Base-by-base conservation (phyloP, 768 basidiomycete species). In the Sporobolomyces pararoseus region DNA sequence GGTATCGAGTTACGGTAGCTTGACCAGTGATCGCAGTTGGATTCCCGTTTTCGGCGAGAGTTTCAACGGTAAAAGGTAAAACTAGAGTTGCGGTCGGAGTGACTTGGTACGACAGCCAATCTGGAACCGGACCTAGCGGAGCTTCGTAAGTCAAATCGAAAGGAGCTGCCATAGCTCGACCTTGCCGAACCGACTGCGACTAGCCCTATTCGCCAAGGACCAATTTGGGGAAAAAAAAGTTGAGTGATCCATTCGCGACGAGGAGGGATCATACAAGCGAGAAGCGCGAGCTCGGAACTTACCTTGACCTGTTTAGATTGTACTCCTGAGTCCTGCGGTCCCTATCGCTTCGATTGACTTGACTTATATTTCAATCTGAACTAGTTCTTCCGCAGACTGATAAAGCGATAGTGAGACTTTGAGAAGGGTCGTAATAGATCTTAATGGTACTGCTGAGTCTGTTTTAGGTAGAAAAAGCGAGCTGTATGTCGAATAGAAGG, bases 71-170 rank as follows among this genome's bases (percentile, higher is more conserved):
- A 50, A 52, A 72, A 16, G 50, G 34, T 5, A 32, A 23, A 5
- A 37, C 60, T 47, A 35, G 31, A 17, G 71, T 72, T 7, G 55
- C 57, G 23, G 66, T 68, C 2, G 71, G 67, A 10, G 54, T 10
- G 13, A 54, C 29, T 29, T 42, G 49, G 46, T 63, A 63, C 47
- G 53, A 58, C 19, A 68, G 60, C 71, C 71, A 72, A n/a, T 53
- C 32, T 2, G 71, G 71, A 9, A 72, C 59, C 0, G 47, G 16
- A 0, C 35, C 53, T 3, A 61, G 37, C 0, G 66, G 53, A 1
- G 63, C 21, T 21, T 35, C 44, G 42, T 72, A 68, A n/a, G 66
- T 68, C 14, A 55, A 23, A 5, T 2, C 66, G 51, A 68, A 50
- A 3, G 70, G 65, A 3, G 61, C 64, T 46, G 64, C 59, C 70